Percentiles rank a stretch among this genome's conserved stretches.
These are phyloP conservation scores for Trypanosoma avium DNA, from an alignment of 208 protist genomes.

Conservation along the genomic window DNA sequence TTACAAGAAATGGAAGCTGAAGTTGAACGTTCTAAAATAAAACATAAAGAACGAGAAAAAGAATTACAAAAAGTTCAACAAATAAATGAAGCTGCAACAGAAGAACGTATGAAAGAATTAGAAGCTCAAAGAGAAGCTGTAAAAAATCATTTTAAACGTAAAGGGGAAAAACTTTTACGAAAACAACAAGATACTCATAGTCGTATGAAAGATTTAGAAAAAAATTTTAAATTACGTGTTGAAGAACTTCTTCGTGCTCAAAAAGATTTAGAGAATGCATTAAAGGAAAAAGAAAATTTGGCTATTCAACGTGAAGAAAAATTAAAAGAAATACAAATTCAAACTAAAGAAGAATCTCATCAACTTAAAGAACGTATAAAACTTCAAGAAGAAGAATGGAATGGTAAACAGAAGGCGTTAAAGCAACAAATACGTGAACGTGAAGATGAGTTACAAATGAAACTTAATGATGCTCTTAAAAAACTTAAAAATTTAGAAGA, in stretches of 20 bases:
- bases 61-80: slow-evolving; percentile 42
- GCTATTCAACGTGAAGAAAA: slow-evolving; percentile 44
- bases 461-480: slow-evolving; percentile 40
- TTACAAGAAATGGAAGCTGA: slow-evolving; percentile 69
- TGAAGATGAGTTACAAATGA: slow-evolving; percentile 43
- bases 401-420: slow-evolving; percentile 35
- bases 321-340: slow-evolving; percentile 30
- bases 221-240: slow-evolving; percentile 39
- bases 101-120: slow-evolving; percentile 47
- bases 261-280: slow-evolving; percentile 39
- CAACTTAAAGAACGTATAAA: slow-evolving; percentile 35
- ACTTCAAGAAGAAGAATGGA: slow-evolving; percentile 52
- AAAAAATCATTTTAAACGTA: slow-evolving; percentile 44
- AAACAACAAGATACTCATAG: slow-evolving; percentile 54
- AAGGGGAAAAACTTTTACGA: slow-evolving; percentile 40
- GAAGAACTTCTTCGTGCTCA: slow-evolving; percentile 58
- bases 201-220: slow-evolving; percentile 45
- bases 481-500: slow-evolving; percentile 43
- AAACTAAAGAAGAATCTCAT: slow-evolving; percentile 43
- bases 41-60: slow-evolving; percentile 52
- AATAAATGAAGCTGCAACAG: slow-evolving; percentile 31
- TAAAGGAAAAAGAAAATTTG: slow-evolving; percentile 49
- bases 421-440: slow-evolving; percentile 40
- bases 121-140: slow-evolving; percentile 43
- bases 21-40: slow-evolving; percentile 37